Base-by-base conservation (phyloP, 176 grass and related monocot genomes). In the Carex parvula region DNA sequence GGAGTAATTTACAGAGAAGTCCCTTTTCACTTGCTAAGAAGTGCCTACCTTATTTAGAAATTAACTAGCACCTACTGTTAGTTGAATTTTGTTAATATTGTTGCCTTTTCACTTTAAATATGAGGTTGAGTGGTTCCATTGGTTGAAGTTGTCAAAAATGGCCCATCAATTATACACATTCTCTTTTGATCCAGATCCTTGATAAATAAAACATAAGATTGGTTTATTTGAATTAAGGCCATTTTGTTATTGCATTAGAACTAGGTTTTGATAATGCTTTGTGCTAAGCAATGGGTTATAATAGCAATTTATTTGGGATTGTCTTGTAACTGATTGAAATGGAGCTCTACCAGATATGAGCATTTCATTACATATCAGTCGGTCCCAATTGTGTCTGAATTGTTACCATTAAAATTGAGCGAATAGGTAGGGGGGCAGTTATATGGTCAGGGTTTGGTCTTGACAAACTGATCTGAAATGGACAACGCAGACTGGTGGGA, bases 11-110 rank as follows among this genome's bases (percentile, higher is more conserved):
- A 7, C 20, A 26, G 52, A 70, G 8, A 42, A 56, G 46, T 55
- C 22, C 14, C 16, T 77, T 30, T 55, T 8, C 8, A 75, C 17
- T 75, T 52, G 20, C 44, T 53, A 52, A 22, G 37, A 46, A 3
- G 33, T 75, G n/a, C 10, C 20, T 75, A 26, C 48, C n/a, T 75
- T 75, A 53, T 52, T 26, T 74, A 74, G 41, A 74, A 24, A 75
- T 26, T 17, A 12, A 54, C 44, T 16, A 52, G 72, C 20, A 30
- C 46, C 12, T 55, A 8, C 48, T 12, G 21, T 76, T 76, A 22
- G 44, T 53, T 75, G 20, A 75, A 52, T 75, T 26, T 53, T 75
- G 6, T 5, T 52, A 50, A 24, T 3, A 5, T 32, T 6, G 20
- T 30, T 29, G n/a, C 20, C 22, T 74, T 77, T 77, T 50, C 14